Evolutionary conservation across 2,329 filamentous ascomycete species (phyloP), one percentile per base, ranked within the genome.

Genomic region (Parafenestella ontariensis): DNA sequence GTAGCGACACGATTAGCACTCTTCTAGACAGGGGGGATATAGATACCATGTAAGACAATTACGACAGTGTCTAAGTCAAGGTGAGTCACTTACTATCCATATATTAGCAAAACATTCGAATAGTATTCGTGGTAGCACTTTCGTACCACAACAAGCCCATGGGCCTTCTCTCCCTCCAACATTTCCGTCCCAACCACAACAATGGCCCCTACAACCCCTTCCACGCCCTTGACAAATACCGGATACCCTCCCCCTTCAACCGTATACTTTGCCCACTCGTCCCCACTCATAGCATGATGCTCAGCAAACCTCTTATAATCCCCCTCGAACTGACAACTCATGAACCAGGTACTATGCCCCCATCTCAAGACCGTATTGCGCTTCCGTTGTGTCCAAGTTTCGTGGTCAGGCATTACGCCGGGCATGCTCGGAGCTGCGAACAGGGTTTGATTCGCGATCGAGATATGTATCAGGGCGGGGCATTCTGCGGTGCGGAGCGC

Each of bases 171-270:
- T 75, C 92, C 88, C 78, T 87, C 89, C 72, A 94, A 73, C 15
- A 49, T 18, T 4, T 90, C 91, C 68, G 87, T 89, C 1, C 90
- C 91, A 68, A 87, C 89, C 1, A 94, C 88, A 17, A 92, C 86
- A 21, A 92, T 86, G 1, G 91, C 87, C 0, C 85, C 90, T 8
- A 92, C 87, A 3, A 92, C 77, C 0, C 90, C 90, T 76, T 93
- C 90, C 1, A 93, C 89, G 0, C 89, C 89, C 48, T 78, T 78
- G 6, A 94, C 90, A 7, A 86, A 81, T 28, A 94, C 83, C 0
- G 91, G 91, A 59, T 91, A 86, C 0, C 82, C 91, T 20, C 91
- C 91, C 0, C 91, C 91, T 73, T 93, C 89, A 58, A 92, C 89
- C 1, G 90, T 90, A 78, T 90, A 94, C 28, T 84, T 79, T 49